Evolutionary conservation across 345 rosid genomes (phyloP), one percentile per base, ranked within the genome.

Genomic region (Draba incana): DNA sequence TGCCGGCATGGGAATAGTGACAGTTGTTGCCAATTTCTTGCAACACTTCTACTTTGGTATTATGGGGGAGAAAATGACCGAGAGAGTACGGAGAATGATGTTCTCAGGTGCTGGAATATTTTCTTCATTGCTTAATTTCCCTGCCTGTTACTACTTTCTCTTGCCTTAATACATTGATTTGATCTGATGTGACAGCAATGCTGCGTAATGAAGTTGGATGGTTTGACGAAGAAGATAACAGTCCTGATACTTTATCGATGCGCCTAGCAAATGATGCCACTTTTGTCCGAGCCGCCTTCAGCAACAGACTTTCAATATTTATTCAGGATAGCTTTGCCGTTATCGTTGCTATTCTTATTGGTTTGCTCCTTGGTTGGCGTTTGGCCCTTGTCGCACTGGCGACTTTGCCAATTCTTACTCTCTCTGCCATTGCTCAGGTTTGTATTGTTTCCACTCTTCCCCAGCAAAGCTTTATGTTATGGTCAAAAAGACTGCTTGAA

Each of bases 21-120:
- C 99, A 3, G 97, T 94, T 75, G 85, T 91, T 77, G 98, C 99
- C 68, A 94, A 94, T 72, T 89, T 94, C 72, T 80, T 94, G 86
- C 99, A 94, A 80, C 99, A 94, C 64, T 94, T 91, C 78, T 94
- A 94, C 81, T 94, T 94, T 67, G 99, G 99, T 65, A 94, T 94
- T 67, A 94, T 94, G 99, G 99, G 99, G 67, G 99, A 94, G 84
- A 91, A 94, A 72, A 91, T 94, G 99, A 94, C 99, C 2, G 98
- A 91, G 74, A 83, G 98, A 62, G 97, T 95, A 8, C 88, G 99
- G 61, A 77, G 97, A 70, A 95, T 95, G 99, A 95, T 95, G 99
- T 95, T 95, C 81, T 92, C 98, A 83, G 98, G 99, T 91, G 78
- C 67, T 70, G 28, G 43, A 56, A n/a, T 16, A 31, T 11, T 68